phyloP scores from a whole-genome alignment of 768 basidiomycete species.

The Cystobasidiopsis lactophilus region DNA sequence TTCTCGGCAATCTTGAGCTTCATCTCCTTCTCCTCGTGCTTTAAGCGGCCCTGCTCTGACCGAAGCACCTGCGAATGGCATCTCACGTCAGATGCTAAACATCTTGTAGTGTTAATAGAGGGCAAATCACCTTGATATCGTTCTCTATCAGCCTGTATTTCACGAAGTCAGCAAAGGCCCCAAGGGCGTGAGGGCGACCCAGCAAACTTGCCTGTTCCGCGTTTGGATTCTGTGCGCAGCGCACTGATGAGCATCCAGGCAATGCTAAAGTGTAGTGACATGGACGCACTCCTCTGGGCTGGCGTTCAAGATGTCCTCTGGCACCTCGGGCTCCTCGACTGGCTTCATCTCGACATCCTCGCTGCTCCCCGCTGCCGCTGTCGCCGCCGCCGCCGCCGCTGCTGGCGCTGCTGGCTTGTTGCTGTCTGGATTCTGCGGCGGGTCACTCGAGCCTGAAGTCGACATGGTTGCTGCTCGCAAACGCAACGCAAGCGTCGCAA shows the following conservation, averaged over 20 bases:
- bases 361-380: no score
- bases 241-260: no score
- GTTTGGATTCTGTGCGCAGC: background rate
- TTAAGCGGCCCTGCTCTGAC: conserved; percentile 71
- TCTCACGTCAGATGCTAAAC: background rate
- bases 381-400: no score
- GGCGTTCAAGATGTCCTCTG: conserved; percentile 57
- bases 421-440: no score
- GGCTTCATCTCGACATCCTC: conserved; percentile 19
- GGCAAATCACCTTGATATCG: conserved; percentile 56
- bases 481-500: no score
- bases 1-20: conserved; percentile 97
- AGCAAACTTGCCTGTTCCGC: background rate
- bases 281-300: conserved; percentile 48
- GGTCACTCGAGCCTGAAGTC: no score
- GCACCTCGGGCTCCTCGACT: conserved; percentile 70
- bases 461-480: no score
- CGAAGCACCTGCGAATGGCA: conserved; percentile 67
- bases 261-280: no score
- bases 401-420: no score
- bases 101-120: background rate
- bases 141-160: conserved; percentile 64
- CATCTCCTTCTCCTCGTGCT: conserved; percentile 90
- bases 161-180: background rate
- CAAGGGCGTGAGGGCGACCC: background rate